Conservation (phyloP, 2,329 filamentous ascomycete genomes). For the Tolypocladium pustulatum region DNA sequence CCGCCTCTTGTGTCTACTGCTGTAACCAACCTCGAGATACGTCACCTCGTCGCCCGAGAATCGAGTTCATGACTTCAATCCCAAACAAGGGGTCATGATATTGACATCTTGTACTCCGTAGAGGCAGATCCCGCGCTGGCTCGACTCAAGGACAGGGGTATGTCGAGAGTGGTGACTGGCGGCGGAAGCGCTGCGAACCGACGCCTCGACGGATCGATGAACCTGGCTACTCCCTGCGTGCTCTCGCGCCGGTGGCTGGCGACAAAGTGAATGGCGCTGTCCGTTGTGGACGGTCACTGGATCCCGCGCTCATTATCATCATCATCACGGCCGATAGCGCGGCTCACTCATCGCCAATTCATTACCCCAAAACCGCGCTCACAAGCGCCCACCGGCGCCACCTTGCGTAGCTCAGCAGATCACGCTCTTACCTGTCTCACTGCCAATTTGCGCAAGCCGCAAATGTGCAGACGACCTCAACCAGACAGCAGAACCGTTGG, state of each 20-base stretch:
- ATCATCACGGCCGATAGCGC: background rate
- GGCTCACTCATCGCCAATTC: background rate
- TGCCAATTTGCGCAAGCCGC: background rate
- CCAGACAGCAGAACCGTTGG: background rate
- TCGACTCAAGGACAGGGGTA: background rate
- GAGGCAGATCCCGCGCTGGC: background rate
- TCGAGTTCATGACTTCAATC: background rate
- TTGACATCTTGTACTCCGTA: too few relatives aligned
- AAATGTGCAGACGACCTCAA: too few relatives aligned
- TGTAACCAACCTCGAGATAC: too few relatives aligned
- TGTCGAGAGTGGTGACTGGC: background rate
- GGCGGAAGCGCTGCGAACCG: background rate
- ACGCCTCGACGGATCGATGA: background rate
- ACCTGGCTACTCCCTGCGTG: background rate
- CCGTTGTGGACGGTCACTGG: background rate
- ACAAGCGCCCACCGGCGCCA: background rate
- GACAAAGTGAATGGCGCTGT: background rate
- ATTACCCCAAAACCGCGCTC: background rate
- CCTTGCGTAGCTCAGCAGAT: background rate
- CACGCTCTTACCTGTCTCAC: background rate
- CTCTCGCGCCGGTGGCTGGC: background rate
- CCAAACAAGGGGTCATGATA: background rate
- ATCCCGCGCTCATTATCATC: background rate
- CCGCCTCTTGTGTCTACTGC: too few relatives aligned
- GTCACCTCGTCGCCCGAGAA: background rate